phyloP scores from a whole-genome alignment of 2,329 filamentous ascomycete genomes.

The Exutisphaerella laricina region DNA sequence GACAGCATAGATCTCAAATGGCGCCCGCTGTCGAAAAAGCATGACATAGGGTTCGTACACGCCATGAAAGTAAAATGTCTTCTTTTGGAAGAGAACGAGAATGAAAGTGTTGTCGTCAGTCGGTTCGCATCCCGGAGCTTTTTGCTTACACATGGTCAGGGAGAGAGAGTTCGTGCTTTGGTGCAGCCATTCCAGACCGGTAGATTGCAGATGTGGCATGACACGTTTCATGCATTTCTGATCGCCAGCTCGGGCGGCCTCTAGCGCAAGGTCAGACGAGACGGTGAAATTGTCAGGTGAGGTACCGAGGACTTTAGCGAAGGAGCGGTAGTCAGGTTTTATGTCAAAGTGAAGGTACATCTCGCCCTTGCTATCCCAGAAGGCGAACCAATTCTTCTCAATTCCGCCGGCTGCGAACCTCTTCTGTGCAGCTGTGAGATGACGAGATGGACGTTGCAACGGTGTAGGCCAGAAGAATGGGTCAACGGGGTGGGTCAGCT shows the following conservation, averaged over 20 bases:
- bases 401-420: slow-evolving; percentile 35
- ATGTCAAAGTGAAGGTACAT: slow-evolving; percentile 52
- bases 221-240: slow-evolving; percentile 43
- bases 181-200: slow-evolving; percentile 45
- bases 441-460: slow-evolving; percentile 42
- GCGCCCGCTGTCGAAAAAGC: slow-evolving; percentile 43
- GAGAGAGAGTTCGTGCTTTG: slow-evolving; percentile 55
- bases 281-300: slow-evolving; percentile 19
- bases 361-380: slow-evolving; percentile 47
- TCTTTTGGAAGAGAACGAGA: slow-evolving; percentile 51
- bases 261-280: slow-evolving; percentile 42
- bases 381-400: slow-evolving; percentile 59
- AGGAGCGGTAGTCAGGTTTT: slow-evolving; percentile 41
- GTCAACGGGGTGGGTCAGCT: slow-evolving; percentile 5
- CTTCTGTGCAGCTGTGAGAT: neutral
- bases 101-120: slow-evolving; percentile 49
- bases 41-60: slow-evolving; percentile 53
- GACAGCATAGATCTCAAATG: slow-evolving; percentile 47
- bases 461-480: slow-evolving; percentile 44
- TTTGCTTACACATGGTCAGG: slow-evolving; percentile 49
- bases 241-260: slow-evolving; percentile 34
- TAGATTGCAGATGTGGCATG: slow-evolving; percentile 6
- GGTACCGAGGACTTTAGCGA: slow-evolving; percentile 38
- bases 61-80: slow-evolving; percentile 43
- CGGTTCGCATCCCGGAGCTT: slow-evolving; percentile 41